Percentiles rank a stretch among this genome's conserved stretches.
phyloP scores from a whole-genome alignment of 495 filamentous ascomycete genomes.

The Cercophora newfieldiana region DNA sequence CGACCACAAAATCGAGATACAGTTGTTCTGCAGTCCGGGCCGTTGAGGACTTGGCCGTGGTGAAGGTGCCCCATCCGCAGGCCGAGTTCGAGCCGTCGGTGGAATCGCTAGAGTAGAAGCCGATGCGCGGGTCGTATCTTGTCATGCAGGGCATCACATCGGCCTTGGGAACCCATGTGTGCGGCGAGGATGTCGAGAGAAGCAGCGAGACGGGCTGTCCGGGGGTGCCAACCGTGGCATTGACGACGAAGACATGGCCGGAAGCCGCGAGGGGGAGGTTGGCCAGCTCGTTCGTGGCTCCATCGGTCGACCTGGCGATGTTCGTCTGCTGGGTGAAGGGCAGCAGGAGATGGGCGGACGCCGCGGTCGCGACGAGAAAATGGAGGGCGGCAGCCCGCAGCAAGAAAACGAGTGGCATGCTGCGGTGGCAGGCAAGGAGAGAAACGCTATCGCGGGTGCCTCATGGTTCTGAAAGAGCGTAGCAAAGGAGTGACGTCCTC shows the following conservation, averaged over 20 bases:
- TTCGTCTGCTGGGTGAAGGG: conserved; percentile 14
- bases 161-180: conserved; percentile 22
- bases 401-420: conserved; percentile 24
- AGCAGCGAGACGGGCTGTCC: conserved; percentile 19
- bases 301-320: not conserved
- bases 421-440: conserved; percentile 14
- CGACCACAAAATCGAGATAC: conserved; percentile 17
- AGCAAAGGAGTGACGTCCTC: not conserved
- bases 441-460: conserved; percentile 13
- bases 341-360: conserved; percentile 17
- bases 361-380: conserved; percentile 14
- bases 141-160: conserved; percentile 18
- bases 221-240: conserved; percentile 21
- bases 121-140: not conserved
- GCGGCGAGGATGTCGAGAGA: conserved; percentile 18
- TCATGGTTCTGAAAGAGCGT: not conserved
- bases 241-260: conserved; percentile 21
- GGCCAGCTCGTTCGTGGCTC: too few relatives aligned
- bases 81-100: conserved; percentile 8
- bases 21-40: not conserved
- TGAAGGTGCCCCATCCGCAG: conserved; percentile 17
- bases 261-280: conserved; percentile 13
- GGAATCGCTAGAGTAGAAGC: conserved; percentile 1
- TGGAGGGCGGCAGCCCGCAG: conserved; percentile 18
- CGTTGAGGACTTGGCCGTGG: conserved; percentile 13